Conservation (phyloP, 495 filamentous ascomycete genomes). For the Choiromyces venosus region DNA sequence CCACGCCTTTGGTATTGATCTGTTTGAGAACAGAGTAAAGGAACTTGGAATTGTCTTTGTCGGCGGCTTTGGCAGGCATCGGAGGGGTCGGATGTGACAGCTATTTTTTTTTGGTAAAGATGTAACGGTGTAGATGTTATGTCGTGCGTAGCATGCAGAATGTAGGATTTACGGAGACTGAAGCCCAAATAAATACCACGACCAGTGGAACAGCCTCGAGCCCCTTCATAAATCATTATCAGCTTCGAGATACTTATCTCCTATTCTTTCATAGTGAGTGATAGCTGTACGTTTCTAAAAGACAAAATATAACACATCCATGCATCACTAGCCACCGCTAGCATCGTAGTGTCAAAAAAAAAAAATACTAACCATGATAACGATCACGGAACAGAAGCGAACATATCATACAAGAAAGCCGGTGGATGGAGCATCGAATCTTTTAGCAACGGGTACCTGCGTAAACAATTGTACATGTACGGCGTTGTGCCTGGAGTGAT, state of each 20-base stretch:
- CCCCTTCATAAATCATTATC: background rate
- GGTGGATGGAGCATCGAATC: background rate
- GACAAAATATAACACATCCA: background rate
- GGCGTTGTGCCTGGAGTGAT: background rate
- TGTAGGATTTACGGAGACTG: background rate
- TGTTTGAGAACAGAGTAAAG: constrained; percentile 7
- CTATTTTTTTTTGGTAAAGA: background rate
- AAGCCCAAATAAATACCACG: background rate
- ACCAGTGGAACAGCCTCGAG: background rate
- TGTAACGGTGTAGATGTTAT: background rate
- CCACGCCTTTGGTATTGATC: constrained; percentile 2
- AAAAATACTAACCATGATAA: background rate
- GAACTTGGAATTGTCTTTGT: background rate
- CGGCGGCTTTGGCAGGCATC: background rate
- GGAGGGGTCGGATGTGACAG: background rate
- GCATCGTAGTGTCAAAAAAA: background rate
- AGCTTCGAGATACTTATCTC: background rate
- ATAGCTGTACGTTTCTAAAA: background rate
- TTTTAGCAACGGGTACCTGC: background rate
- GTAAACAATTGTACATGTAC: background rate
- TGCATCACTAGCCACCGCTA: background rate
- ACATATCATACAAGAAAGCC: background rate
- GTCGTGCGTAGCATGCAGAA: background rate
- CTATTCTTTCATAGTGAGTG: background rate
- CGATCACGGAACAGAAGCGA: background rate